Conservation (phyloP, 306 rosid genomes). For the Acacia confusa region DNA sequence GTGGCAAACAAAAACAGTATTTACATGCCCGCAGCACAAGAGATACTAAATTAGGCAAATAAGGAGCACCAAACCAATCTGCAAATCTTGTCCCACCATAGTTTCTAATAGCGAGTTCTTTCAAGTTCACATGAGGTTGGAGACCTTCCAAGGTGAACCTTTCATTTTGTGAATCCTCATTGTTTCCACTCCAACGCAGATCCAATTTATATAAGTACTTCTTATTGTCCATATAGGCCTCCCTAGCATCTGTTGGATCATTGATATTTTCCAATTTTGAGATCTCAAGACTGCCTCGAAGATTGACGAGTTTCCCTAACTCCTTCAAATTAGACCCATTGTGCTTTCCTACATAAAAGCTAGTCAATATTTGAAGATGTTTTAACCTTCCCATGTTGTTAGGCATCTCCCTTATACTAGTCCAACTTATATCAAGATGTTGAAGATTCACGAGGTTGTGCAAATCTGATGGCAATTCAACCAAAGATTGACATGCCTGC, state of each 20-base stretch:
- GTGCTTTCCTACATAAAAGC: neutral
- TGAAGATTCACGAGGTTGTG: neutral
- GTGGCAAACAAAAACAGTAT: neutral
- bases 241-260: neutral
- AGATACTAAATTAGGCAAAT: neutral
- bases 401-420: neutral
- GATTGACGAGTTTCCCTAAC: neutral
- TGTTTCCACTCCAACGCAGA: neutral
- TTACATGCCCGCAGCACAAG: neutral
- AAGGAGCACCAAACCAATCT: neutral
- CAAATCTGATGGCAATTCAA: neutral
- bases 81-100: neutral
- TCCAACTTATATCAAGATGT: neutral
- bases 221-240: conserved; percentile 20
- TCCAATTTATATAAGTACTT: neutral
- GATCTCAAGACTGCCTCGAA: conserved; percentile 16
- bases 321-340: neutral
- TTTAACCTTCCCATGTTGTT: neutral
- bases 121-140: conserved; percentile 9
- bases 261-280: neutral
- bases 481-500: neutral
- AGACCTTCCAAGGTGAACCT: conserved; percentile 1
- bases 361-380: neutral
- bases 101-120: neutral
- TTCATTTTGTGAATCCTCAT: neutral